Conservation (phyloP, 805 yeast species). For the Brettanomyces naardenensis region DNA sequence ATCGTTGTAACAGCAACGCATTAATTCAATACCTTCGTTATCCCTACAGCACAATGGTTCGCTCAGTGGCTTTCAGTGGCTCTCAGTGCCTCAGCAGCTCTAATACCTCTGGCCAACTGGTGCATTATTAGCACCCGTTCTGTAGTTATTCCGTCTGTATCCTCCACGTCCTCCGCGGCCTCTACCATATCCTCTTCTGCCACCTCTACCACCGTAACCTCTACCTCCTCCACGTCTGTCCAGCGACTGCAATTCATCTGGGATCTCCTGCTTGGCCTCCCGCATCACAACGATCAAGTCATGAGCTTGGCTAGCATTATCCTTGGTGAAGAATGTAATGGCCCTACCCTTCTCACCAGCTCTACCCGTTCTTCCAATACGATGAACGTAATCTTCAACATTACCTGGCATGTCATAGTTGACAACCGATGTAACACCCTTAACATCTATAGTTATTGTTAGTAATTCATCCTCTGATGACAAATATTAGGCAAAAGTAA, state of each 20-base stretch:
- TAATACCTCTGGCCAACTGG: constrained; percentile 41
- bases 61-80: no score
- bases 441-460: constrained; percentile 62
- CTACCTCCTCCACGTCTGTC: constrained; percentile 61
- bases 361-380: constrained; percentile 99
- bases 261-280: constrained; percentile 91
- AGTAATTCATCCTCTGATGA: constrained; percentile 11
- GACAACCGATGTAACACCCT: constrained; percentile 89
- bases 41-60: no score
- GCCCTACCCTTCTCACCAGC: constrained; percentile 97
- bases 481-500: not conserved
- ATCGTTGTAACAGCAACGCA: no score
- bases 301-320: constrained; percentile 80
- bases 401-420: constrained; percentile 98
- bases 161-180: constrained; percentile 41
- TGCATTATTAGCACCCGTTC: constrained; percentile 36
- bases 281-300: constrained; percentile 82
- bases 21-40: no score
- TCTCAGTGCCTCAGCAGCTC: constrained; percentile 27
- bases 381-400: constrained; percentile 96
- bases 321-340: constrained; percentile 85
- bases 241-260: constrained; percentile 69
- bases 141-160: constrained; percentile 22
- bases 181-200: constrained; percentile 39
- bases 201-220: constrained; percentile 49